These are phyloP conservation scores for Cnidoscolus chayamansa DNA, from an alignment of 441 rosid genomes.

Conservation along the genomic window DNA sequence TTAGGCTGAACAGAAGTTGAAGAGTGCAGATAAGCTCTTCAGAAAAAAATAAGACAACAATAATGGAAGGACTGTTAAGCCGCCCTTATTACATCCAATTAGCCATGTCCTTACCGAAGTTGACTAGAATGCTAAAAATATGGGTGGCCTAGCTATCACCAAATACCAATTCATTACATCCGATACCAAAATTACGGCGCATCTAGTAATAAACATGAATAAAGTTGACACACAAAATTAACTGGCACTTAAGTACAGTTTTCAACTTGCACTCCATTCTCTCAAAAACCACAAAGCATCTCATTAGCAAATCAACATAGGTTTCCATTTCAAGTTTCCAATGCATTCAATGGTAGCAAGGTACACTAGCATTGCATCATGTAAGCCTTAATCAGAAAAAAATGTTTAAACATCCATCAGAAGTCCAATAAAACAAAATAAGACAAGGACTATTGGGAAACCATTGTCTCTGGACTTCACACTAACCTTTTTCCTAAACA, in stretches of 20 bases:
- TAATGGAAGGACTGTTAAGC: background rate
- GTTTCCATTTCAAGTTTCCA: background rate
- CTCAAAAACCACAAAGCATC: background rate
- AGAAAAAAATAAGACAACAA: background rate
- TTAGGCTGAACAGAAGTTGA: background rate
- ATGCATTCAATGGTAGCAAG: background rate
- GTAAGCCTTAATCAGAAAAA: background rate
- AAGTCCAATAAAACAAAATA: background rate
- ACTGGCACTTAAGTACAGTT: background rate
- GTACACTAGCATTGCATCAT: background rate
- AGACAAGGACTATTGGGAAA: constrained; percentile 1
- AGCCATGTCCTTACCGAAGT: background rate
- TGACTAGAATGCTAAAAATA: background rate
- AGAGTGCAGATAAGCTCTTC: background rate
- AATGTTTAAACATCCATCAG: background rate
- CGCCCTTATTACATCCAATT: background rate
- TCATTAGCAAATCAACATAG: background rate
- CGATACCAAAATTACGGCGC: background rate
- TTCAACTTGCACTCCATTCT: background rate
- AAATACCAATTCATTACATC: background rate
- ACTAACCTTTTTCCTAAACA: background rate
- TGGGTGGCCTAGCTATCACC: background rate
- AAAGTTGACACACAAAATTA: background rate
- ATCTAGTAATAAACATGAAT: background rate
- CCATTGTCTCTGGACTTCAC: background rate